A percentile compares a stretch with the other conserved stretches of the same genome.
phyloP scores from a whole-genome alignment of 164 flowering plant species.

The Pachysandra terminalis region DNA sequence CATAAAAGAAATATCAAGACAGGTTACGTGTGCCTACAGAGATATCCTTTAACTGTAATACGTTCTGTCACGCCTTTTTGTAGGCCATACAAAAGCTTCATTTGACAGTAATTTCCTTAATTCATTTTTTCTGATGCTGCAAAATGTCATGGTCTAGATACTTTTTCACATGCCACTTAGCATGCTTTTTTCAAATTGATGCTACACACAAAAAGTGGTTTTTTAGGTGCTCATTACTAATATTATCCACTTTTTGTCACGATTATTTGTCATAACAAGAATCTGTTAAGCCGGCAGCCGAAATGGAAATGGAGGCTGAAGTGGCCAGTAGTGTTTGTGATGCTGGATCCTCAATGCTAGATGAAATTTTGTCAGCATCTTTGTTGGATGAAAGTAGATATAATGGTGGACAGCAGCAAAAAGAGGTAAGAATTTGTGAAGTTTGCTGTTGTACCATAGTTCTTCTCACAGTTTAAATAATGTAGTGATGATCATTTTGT shows the following conservation, averaged over 20 bases:
- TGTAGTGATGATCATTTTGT: not conserved
- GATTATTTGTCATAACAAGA: constrained; percentile 36
- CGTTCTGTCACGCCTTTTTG: too few species aligned
- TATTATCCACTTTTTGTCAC: constrained; percentile 5
- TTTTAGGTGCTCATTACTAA: too few species aligned
- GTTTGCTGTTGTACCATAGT: not conserved
- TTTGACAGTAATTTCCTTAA: too few species aligned
- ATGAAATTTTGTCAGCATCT: constrained; percentile 53
- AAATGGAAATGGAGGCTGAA: constrained; percentile 23
- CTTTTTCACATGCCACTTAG: too few species aligned
- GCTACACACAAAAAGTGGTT: too few species aligned
- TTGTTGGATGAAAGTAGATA: constrained; percentile 24
- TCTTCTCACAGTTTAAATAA: not conserved
- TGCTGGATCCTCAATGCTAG: constrained; percentile 44
- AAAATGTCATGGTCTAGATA: too few species aligned
- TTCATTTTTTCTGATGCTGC: too few species aligned
- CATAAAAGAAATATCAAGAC: too few species aligned
- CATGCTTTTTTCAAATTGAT: too few species aligned
- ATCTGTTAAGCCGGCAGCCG: constrained; percentile 33
- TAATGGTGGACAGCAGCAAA: constrained; percentile 31
- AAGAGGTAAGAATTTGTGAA: constrained; percentile 46
- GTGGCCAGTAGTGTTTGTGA: constrained; percentile 20
- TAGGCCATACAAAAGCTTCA: too few species aligned
- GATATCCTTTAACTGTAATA: too few species aligned
- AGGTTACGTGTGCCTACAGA: too few species aligned